phyloP scores from a whole-genome alignment of 805 yeast species.

The Kazachstania martiniae region DNA sequence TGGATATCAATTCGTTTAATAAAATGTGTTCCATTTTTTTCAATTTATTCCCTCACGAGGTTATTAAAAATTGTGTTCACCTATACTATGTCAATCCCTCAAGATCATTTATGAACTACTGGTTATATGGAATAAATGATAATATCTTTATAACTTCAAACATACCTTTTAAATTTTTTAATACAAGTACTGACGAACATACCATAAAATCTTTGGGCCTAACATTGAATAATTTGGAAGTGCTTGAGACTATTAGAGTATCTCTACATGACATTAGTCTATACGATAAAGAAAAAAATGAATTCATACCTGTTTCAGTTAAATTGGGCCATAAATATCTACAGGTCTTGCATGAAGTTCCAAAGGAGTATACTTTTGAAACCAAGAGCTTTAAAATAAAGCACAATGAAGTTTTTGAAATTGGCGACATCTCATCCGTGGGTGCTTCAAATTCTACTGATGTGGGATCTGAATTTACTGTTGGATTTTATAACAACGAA shows the following conservation, averaged over 20 bases:
- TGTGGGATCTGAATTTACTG: conserved; percentile 38
- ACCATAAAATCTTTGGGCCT: conserved; percentile 33
- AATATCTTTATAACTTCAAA: conserved; percentile 9
- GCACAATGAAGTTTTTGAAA: conserved; percentile 32
- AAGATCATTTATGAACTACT: conserved; percentile 17
- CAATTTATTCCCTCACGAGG: conserved; percentile 39
- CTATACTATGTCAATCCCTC: conserved; percentile 37
- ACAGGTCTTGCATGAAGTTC: conserved; percentile 39
- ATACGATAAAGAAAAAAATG: conserved; percentile 35
- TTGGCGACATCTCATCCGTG: conserved; percentile 32
- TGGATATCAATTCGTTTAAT: conserved; percentile 7
- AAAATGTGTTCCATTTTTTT: conserved; percentile 25
- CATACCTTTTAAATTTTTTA: conserved; percentile 29
- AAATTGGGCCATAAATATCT: conserved; percentile 57
- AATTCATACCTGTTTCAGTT: conserved; percentile 46
- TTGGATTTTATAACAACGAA: conserved; percentile 28
- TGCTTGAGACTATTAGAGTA: conserved; percentile 37
- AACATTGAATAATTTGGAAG: conserved; percentile 29
- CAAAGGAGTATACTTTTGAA: conserved; percentile 31
- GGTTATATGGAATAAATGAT: conserved; percentile 6
- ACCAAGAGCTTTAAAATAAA: conserved; percentile 21
- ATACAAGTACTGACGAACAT: conserved; percentile 34
- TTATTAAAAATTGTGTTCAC: conserved; percentile 40
- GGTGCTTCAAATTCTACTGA: conserved; percentile 32
- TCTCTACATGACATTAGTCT: conserved; percentile 39